Evolutionary conservation across 768 basidiomycete species (phyloP).

Genomic region (Tylopilus felleus): DNA sequence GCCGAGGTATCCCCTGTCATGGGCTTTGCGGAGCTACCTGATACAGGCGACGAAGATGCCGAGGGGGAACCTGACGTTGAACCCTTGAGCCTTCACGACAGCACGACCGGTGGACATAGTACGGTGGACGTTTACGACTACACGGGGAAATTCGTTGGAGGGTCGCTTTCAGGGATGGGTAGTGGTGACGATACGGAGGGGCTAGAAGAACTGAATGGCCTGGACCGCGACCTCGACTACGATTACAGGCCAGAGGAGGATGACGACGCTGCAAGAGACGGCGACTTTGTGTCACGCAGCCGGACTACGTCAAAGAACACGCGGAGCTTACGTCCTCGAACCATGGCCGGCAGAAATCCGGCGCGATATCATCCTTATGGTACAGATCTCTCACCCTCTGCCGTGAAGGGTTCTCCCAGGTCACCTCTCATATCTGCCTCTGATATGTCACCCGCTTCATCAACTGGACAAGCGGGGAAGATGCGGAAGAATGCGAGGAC

Average conservation of each 20-base stretch:
- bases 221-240: conserved; percentile 27
- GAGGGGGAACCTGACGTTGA: conserved; percentile 33
- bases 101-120: conserved; percentile 24
- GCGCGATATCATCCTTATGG: conserved; percentile 34
- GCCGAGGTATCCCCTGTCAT: conserved; percentile 34
- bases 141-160: conserved; percentile 14
- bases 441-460: conserved; percentile 26
- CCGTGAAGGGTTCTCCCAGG: conserved; percentile 28
- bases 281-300: conserved; percentile 32
- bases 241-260: conserved; percentile 31
- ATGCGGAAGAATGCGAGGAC: conserved; percentile 37
- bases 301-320: conserved; percentile 37
- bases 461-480: conserved; percentile 24
- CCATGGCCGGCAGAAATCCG: conserved; percentile 32
- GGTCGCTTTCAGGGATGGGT: conserved; percentile 22
- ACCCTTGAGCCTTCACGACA: conserved; percentile 27
- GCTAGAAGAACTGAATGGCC: conserved; percentile 20
- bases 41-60: conserved; percentile 34
- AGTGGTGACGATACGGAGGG: conserved; percentile 28
- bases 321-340: conserved; percentile 36
- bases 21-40: conserved; percentile 27
- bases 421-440: conserved; percentile 31
- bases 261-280: conserved; percentile 31
- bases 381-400: conserved; percentile 26
- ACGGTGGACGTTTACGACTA: conserved; percentile 28